Evolutionary conservation across 768 basidiomycete species (phyloP), one percentile per base, ranked within the genome.

Genomic region (Punctularia strigosozonata): DNA sequence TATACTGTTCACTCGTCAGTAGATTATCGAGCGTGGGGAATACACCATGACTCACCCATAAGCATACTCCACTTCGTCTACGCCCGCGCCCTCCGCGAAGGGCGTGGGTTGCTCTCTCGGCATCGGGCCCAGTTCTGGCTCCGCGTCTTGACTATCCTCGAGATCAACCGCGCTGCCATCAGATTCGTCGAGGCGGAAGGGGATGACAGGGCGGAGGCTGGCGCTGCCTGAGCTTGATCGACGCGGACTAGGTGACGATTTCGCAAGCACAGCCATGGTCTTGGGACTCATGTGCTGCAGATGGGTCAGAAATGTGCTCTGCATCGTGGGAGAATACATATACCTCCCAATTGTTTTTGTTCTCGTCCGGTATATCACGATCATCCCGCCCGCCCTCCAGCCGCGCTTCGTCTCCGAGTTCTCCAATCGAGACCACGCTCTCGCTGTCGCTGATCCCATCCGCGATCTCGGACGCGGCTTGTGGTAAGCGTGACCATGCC

Each of bases 301-400:
- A 35, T 37, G 17, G 43, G n/a, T 20, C 24, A 45, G 42, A 7
- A 32, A 39, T 28, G 28, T 38, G 15, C 15, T 15, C 36, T 12
- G 25, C n/a, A 24, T 21, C 3, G 13, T 12, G 20, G 19, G 20
- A 21, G 35, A 34, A 39, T 41, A 39, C 14, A 37, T 33, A 32
- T 46, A 90, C 91, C 82, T 92, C 92, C 92, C 92, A 97, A 48
- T 91, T 88, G 51, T 92, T 97, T 46, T 83, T 58, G 50, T 91
- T 91, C 60, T 86, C 83, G 53, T 89, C 80, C 19, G 71, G 62
- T 25, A 60, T 58, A 43, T 79, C 80, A 30, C 69, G 66, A 36
- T 80, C 77, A 41, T 79, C 77, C 41, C 73, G 65, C 31, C 69
- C 69, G 10, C 68, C 52, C 47, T 78, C 74, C 42, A 89, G 58